Evolutionary conservation across 305 asterid species (phyloP), one percentile per base, ranked within the genome.

Genomic region (Stenogyne calaminthoides): DNA sequence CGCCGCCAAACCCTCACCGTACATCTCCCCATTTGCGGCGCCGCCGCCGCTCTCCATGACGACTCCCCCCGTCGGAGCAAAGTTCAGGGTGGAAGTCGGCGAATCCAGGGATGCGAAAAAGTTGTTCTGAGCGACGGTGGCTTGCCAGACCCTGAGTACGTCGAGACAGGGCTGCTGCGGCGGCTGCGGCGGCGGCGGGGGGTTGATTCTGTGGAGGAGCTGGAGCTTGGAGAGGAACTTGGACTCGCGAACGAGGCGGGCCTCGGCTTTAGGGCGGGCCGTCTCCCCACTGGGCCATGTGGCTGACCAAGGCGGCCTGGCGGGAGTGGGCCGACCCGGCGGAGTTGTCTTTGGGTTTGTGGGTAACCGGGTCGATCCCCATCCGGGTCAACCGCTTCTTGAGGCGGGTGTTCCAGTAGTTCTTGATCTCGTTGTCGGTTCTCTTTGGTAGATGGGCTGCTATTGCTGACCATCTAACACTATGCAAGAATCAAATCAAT

Each of bases 351-450:
- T 82, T 80, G 2, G 86, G 93, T 34, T 84, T 85, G 76, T 88
- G 91, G 68, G 91, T 88, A 7, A 74, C 75, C 52, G 91, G 91
- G 85, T 88, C 89, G 69, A 85, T 86, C 0, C 88, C 90, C 93
- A 88, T 84, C 54, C 86, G 82, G 69, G 85, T 82, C 58, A 88
- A 32, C 29, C 89, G 85, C 39, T 88, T 88, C 83, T 84, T 87
- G 69, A 85, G 76, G 0, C 87, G 84, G 22, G 88, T 83, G 56
- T 87, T 87, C 92, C 92, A 87, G 9, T 87, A 83, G 74, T 87
- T 87, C 68, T 87, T 87, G 63, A 87, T 88, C 63, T 84, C 90
- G 68, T 85, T 85, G 5, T 86, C 93, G 3, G 91, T 88, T 70
- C 91, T 79, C 69, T 81, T 88, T 0, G 93, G 89, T 16, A 88